Conservation (phyloP, 2,329 filamentous ascomycete genomes). For the Epichloe festucae region DNA sequence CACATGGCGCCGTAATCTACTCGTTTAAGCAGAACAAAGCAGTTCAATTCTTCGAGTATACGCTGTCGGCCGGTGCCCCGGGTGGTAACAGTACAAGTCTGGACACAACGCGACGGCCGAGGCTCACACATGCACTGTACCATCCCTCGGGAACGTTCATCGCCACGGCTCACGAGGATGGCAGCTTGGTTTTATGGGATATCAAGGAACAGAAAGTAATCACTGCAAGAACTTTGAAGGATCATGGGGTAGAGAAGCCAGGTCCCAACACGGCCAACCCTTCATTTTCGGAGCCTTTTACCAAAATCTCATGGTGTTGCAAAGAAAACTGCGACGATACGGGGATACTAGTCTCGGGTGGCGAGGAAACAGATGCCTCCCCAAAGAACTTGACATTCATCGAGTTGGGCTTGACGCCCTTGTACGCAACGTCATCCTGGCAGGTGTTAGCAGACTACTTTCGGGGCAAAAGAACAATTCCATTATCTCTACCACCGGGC, state of each 20-base stretch:
- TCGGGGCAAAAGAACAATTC: constrained; percentile 57
- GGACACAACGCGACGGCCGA: constrained; percentile 54
- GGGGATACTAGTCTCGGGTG: constrained; percentile 74
- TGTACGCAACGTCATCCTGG: constrained; percentile 87
- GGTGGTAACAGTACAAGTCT: constrained; percentile 60
- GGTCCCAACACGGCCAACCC: constrained; percentile 36
- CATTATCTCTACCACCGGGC: constrained; percentile 63
- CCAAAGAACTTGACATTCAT: constrained; percentile 76
- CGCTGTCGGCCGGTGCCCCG: constrained; percentile 66
- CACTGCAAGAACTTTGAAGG: constrained; percentile 67
- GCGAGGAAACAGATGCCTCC: constrained; percentile 53
- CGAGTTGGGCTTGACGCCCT: constrained; percentile 77
- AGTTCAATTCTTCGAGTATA: constrained; percentile 70
- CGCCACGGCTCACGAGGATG: constrained; percentile 77
- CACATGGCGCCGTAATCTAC: constrained; percentile 75
- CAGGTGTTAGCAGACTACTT: constrained; percentile 69
- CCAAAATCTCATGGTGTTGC: constrained; percentile 80
- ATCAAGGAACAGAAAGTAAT: constrained; percentile 74
- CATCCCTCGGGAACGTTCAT: constrained; percentile 90
- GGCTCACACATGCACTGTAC: constrained; percentile 75
- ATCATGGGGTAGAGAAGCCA: constrained; percentile 60
- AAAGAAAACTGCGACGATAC: constrained; percentile 92
- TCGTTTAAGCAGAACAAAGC: constrained; percentile 86
- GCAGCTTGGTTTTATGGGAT: constrained; percentile 90
- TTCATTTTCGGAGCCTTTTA: constrained; percentile 58